Percentiles rank a stretch among this genome's conserved stretches.
phyloP scores from a whole-genome alignment of 139 green algal genomes.

The Desmodesmus armatus region DNA sequence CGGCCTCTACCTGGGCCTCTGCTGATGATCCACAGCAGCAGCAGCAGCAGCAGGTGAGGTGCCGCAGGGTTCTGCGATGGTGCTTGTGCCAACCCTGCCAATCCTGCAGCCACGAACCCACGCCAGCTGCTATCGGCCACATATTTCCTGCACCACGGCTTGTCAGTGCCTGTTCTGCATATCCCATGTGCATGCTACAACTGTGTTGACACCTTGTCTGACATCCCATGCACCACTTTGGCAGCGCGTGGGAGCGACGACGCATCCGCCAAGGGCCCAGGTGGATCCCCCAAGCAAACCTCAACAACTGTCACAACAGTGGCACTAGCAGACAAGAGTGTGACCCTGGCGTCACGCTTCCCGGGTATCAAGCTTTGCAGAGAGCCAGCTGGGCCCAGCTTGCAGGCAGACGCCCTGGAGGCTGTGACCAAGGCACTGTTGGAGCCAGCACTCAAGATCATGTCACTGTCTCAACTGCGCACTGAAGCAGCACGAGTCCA shows the following conservation, averaged over 20 bases:
- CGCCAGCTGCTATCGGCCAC: too few relatives aligned
- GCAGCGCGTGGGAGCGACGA: not conserved
- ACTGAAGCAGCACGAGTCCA: not conserved
- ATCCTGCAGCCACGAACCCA: too few relatives aligned
- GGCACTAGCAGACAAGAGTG: not conserved
- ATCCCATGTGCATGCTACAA: too few relatives aligned
- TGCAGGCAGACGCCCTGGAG: not conserved
- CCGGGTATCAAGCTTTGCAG: not conserved
- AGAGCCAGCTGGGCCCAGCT: not conserved
- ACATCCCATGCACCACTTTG: too few relatives aligned
- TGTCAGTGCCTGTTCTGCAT: too few relatives aligned
- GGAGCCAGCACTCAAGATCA: not conserved
- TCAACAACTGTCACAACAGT: not conserved
- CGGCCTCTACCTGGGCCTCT: too few relatives aligned
- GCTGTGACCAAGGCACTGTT: not conserved
- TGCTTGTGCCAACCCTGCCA: too few relatives aligned
- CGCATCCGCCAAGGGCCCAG: not conserved
- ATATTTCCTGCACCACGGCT: too few relatives aligned
- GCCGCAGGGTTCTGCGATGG: too few relatives aligned
- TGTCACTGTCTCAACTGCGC: not conserved
- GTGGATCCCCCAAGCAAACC: not conserved
- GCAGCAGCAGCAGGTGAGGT: too few relatives aligned
- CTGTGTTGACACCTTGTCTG: too few relatives aligned
- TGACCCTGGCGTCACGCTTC: not conserved
- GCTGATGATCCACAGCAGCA: too few relatives aligned